phyloP scores from a whole-genome alignment of 768 basidiomycete species.

The Boletus reticulatus region DNA sequence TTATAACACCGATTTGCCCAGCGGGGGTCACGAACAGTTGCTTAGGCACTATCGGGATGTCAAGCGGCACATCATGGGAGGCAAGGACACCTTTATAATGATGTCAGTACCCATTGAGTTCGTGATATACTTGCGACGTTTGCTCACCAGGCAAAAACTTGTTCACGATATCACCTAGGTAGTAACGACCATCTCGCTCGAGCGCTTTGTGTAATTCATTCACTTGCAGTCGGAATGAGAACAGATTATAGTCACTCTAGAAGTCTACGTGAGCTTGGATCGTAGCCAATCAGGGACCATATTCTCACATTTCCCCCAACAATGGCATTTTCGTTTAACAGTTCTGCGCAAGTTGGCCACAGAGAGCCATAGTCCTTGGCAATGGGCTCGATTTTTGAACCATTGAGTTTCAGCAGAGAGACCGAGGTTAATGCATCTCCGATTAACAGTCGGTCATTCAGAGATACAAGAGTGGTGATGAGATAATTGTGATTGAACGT shows the following conservation, averaged over 20 bases:
- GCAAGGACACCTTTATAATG: conserved; percentile 51
- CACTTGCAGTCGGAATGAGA: conserved; percentile 53
- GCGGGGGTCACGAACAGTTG: conserved; percentile 76
- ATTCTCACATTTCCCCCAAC: conserved; percentile 73
- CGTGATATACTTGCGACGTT: background rate
- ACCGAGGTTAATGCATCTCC: conserved; percentile 83
- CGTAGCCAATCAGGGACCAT: conserved; percentile 6
- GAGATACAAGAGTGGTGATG: conserved; percentile 62
- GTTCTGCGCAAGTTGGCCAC: conserved; percentile 69
- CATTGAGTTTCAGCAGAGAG: conserved; percentile 56
- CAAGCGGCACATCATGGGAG: conserved; percentile 41
- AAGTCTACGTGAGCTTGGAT: conserved; percentile 6
- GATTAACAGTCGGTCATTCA: conserved; percentile 55
- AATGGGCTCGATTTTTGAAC: conserved; percentile 46
- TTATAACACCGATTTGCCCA: conserved; percentile 74
- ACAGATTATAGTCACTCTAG: conserved; percentile 69
- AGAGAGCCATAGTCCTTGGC: conserved; percentile 76
- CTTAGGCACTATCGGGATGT: conserved; percentile 46
- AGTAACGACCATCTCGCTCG: conserved; percentile 66
- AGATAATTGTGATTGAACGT: conserved; percentile 85
- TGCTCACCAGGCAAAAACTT: conserved; percentile 65
- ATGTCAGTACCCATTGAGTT: background rate
- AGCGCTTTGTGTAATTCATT: conserved; percentile 45
- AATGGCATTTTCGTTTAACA: conserved; percentile 50
- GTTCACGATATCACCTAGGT: conserved; percentile 75